Base-by-base conservation (phyloP, 257 asterid species). In the Nemophila menziesii region DNA sequence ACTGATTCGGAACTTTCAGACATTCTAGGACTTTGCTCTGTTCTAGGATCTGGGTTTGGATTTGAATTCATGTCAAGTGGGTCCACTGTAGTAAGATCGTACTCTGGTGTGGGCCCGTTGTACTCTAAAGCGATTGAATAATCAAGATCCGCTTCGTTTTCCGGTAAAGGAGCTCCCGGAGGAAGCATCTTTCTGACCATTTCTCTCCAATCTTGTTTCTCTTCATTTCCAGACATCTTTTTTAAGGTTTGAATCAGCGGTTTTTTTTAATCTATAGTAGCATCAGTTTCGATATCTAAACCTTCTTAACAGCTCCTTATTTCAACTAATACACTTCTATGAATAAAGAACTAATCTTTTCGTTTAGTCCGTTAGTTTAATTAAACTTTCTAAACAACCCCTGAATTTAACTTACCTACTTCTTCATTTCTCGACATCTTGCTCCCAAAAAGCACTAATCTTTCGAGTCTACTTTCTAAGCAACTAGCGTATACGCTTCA, bases 131-230 rank as follows among this genome's bases (percentile, higher is more conserved):
- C 96, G 44, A 90, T 85, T 19, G 98, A 90, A 55, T 81, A 90
- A 45, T 90, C 96, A 61, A 90, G 61, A 23, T 57, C 60, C 23
- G 69, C 86, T 34, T 39, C 77, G n/a, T 79, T 92, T 20, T 72
- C 85, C 0, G 94, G 97, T n/a, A 86, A 51, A 11, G 87, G 70
- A 22, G 86, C 93, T 23, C 96, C 98, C 0, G 90, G 87, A 43
- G 98, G 98, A 43, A 90, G 79, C 96, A 90, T 81, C 67, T 73
- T 81, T 47, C 74, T 77, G 49, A 81, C 74, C 79, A 80, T 65
- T 59, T 77, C 83, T 69, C 79, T 81, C 98, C 96, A 90, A 60
- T 68, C 68, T 55, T 67, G 68, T n/a, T n/a, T n/a, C 27, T 47
- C 69, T 47, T 67, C 70, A 37, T 61, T 52, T 39, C 61, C 55